Conservation (phyloP, 2,329 filamentous ascomycete genomes). For the Talaromyces sp. region DNA sequence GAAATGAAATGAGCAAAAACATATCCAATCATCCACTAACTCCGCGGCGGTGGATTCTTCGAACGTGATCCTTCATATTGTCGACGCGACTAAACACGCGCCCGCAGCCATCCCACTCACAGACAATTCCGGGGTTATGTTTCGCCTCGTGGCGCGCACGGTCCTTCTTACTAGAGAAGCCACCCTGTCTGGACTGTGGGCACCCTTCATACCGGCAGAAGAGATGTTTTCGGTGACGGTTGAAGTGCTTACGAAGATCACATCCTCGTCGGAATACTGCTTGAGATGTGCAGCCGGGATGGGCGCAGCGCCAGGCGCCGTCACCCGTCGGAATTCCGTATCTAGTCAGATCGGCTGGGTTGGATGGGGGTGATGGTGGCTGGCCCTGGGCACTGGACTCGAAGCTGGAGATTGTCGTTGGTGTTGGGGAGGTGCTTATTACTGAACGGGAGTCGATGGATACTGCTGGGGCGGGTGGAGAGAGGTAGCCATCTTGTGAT, state of each 20-base stretch:
- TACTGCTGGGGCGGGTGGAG: slow-evolving; percentile 3
- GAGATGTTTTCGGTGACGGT: slow-evolving; percentile 63
- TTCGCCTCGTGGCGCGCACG: slow-evolving; percentile 64
- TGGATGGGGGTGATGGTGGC: slow-evolving; percentile 14
- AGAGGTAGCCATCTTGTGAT: slow-evolving; percentile 18
- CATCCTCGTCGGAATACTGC: slow-evolving; percentile 62
- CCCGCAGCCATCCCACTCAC: slow-evolving; percentile 61
- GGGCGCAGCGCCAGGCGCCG: slow-evolving; percentile 60
- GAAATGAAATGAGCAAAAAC: background rate
- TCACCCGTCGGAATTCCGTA: slow-evolving; percentile 36
- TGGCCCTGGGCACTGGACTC: slow-evolving; percentile 11
- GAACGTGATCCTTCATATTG: slow-evolving; percentile 60
- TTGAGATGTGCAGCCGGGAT: slow-evolving; percentile 62
- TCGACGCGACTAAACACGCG: slow-evolving; percentile 63
- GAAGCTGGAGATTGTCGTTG: slow-evolving; percentile 19
- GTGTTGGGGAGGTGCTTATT: slow-evolving; percentile 18
- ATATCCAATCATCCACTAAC: slow-evolving; percentile 4
- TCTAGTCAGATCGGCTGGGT: slow-evolving; percentile 30
- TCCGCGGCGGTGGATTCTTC: slow-evolving; percentile 43
- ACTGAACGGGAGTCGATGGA: slow-evolving; percentile 14
- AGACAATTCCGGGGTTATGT: slow-evolving; percentile 63
- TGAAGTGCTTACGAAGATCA: slow-evolving; percentile 65
- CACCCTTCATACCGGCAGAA: slow-evolving; percentile 63
- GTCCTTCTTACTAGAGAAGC: slow-evolving; percentile 66
- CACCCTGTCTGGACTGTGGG: slow-evolving; percentile 58